A percentile compares a stretch with the other conserved stretches of the same genome.
Conservation (phyloP, 2,329 filamentous ascomycete species). For the Alternaria sp. region DNA sequence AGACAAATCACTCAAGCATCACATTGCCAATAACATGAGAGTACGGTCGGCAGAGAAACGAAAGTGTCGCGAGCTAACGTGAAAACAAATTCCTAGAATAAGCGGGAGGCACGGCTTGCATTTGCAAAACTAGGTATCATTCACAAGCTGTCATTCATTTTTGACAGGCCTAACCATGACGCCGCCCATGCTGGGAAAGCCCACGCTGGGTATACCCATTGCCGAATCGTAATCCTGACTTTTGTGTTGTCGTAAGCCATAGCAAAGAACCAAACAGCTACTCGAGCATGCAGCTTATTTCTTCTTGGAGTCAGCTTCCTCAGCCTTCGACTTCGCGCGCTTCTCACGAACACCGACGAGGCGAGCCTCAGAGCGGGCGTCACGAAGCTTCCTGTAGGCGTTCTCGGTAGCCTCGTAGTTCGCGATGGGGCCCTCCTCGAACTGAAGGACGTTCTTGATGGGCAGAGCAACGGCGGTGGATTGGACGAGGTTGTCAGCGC, state of each 20-base stretch:
- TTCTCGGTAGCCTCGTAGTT: constrained; percentile 75
- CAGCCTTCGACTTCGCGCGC: constrained; percentile 86
- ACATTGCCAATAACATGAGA: no score
- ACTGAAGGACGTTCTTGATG: constrained; percentile 73
- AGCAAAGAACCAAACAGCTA: constrained; percentile 34
- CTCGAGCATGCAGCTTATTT: constrained; percentile 66
- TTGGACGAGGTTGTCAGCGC: constrained; percentile 61
- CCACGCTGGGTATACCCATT: constrained; percentile 47
- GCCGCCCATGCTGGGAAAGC: constrained; percentile 48
- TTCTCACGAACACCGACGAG: constrained; percentile 87
- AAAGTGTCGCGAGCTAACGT: neutral
- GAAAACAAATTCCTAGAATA: neutral
- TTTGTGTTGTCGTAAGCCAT: constrained; percentile 46
- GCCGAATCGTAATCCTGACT: constrained; percentile 42
- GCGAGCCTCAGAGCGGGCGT: constrained; percentile 83
- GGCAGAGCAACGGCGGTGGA: constrained; percentile 70
- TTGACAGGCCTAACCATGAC: constrained; percentile 50
- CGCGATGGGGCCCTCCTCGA: constrained; percentile 84
- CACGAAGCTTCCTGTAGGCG: constrained; percentile 86
- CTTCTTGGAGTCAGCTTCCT: constrained; percentile 80
- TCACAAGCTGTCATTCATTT: constrained; percentile 44
- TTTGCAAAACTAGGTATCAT: constrained; percentile 52
- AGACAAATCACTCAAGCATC: neutral
- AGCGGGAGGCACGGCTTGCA: constrained; percentile 42
- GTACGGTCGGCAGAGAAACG: no score